Conservation (phyloP, 2,329 filamentous ascomycete species). For the Lecanosticta acicola region DNA sequence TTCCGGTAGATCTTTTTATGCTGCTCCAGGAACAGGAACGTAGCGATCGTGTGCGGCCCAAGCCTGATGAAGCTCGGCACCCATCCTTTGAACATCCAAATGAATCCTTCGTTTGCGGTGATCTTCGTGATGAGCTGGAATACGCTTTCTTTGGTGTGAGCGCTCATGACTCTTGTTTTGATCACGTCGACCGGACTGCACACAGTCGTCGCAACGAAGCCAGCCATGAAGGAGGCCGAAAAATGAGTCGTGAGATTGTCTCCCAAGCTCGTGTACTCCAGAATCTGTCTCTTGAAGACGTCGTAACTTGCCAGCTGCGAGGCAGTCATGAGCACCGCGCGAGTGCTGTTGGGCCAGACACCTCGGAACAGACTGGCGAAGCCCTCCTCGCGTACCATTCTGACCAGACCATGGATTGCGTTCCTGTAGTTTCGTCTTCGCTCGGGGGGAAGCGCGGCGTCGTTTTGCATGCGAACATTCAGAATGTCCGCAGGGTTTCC, state of each 20-base stretch:
- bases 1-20: slow-evolving; percentile 71
- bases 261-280: slow-evolving; percentile 58
- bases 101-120: slow-evolving; percentile 62
- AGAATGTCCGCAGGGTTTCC: slow-evolving; percentile 95
- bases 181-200: slow-evolving; percentile 84
- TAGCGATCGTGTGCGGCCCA: slow-evolving; percentile 75
- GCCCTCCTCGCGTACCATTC: slow-evolving; percentile 86
- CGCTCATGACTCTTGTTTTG: slow-evolving; percentile 82
- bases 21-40: slow-evolving; percentile 79
- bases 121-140: slow-evolving; percentile 59
- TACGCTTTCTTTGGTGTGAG: slow-evolving; percentile 49
- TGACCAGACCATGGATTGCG: slow-evolving; percentile 76
- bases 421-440: slow-evolving; percentile 84
- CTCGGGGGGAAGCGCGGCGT: slow-evolving; percentile 64
- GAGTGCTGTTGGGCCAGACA: slow-evolving; percentile 73
- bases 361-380: slow-evolving; percentile 70
- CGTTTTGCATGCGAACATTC: slow-evolving; percentile 98
- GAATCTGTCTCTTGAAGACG: slow-evolving; percentile 66
- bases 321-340: slow-evolving; percentile 83
- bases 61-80: slow-evolving; percentile 68
- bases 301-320: slow-evolving; percentile 81
- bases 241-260: slow-evolving; percentile 74
- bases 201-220: slow-evolving; percentile 76
- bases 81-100: slow-evolving; percentile 89
- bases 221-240: slow-evolving; percentile 68